Base-by-base conservation (phyloP, 345 rosid genomes). In the Leavenworthia alabamica region DNA sequence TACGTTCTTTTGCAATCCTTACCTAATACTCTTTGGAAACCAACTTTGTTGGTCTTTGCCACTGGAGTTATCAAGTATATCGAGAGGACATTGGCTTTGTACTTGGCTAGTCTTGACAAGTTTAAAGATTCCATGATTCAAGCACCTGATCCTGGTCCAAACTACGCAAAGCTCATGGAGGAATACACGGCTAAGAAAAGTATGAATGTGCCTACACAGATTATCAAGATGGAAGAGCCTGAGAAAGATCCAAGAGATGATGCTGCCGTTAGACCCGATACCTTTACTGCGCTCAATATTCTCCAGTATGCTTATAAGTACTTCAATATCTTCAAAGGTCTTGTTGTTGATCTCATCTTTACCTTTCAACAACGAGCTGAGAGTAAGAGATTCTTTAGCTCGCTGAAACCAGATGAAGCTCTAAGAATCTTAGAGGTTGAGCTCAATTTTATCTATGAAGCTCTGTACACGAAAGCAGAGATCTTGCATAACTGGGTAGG, bases 61-160 rank as follows among this genome's bases (percentile, higher is more conserved):
- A 65, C 39, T 3, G 89, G 82, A 26, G 28, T 73, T 15, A 53
- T 66, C 20, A 81, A 77, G 43, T 79, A 63, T 35, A 66, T 7
- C 2, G 81, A 77, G 71, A 68, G 74, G 64, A 73, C 48, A 10
- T n/a, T 42, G 36, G 66, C 62, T 2, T 71, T 83, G 10, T 49
- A 66, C 53, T 33, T 46, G 17, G 81, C 84, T 4, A 76, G 78
- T 37, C 49, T 39, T 0, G 10, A 66, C 5, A 46, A 51, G 13
- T 54, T 77, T 5, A 44, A 50, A 26, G 61, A 76, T 5, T 40
- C 72, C 16, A 22, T 67, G 62, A 62, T 65, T 6, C 27, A 56
- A 1, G 27, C 47, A 1, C 65, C 71, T 0, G 68, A 60, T 31
- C 64, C 52, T 4, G 70, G 70, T 41, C 3, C 19, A 57, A 50